These are phyloP conservation scores for Cercospora canescens DNA, from an alignment of 2,329 filamentous ascomycete genomes.

Conservation along the genomic window DNA sequence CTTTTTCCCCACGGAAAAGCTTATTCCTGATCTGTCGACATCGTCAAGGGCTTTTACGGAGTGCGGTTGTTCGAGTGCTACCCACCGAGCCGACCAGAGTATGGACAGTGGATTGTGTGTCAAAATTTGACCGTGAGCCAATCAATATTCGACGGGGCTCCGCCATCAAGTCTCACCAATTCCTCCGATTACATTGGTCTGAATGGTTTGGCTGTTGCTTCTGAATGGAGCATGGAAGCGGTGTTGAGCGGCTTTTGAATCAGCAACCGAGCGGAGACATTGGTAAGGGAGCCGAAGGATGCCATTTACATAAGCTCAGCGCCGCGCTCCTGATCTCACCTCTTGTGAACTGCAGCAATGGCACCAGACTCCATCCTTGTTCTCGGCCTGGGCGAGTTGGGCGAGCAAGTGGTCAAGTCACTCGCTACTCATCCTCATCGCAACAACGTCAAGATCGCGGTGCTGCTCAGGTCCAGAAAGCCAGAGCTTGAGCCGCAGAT, in stretches of 20 bases:
- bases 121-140: not conserved
- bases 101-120: constrained; percentile 7
- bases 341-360: not conserved
- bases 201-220: too few species aligned
- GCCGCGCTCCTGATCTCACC: not conserved
- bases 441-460: constrained; percentile 45
- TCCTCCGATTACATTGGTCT: too few species aligned
- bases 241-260: not conserved
- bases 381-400: constrained; percentile 68
- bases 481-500: constrained; percentile 27
- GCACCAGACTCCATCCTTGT: constrained; percentile 50
- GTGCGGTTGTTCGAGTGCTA: constrained; percentile 26
- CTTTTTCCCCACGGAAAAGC: constrained; percentile 24
- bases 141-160: not conserved
- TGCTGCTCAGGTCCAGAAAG: constrained; percentile 56
- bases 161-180: too few species aligned
- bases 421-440: constrained; percentile 51
- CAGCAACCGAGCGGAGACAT: too few species aligned
- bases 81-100: constrained; percentile 25
- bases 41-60: constrained; percentile 25
- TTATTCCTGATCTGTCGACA: constrained; percentile 26
- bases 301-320: not conserved
- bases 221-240: not conserved
- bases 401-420: constrained; percentile 55
- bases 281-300: not conserved